These are phyloP conservation scores for Pythium pyrilobum DNA, from an alignment of 352 stramenopile species.

Conservation along the genomic window DNA sequence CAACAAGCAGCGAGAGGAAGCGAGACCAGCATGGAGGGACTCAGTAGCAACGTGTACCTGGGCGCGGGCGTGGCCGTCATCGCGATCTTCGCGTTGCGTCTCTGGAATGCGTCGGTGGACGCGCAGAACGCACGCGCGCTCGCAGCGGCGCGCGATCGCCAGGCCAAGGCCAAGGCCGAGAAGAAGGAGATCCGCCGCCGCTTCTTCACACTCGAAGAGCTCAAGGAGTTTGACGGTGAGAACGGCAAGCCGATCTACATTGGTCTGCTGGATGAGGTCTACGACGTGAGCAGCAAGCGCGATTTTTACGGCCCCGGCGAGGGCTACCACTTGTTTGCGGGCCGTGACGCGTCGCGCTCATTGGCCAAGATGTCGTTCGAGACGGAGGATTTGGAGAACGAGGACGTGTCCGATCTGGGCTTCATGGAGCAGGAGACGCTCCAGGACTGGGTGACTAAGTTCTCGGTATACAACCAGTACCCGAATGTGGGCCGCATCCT, in stretches of 20 bases:
- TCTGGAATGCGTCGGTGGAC: slow-evolving; percentile 60
- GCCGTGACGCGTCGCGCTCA: slow-evolving; percentile 90
- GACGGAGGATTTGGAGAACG: slow-evolving; percentile 86
- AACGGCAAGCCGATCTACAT: slow-evolving; percentile 94
- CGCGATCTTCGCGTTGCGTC: slow-evolving; percentile 45
- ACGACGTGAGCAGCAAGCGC: slow-evolving; percentile 92
- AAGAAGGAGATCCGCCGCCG: slow-evolving; percentile 61
- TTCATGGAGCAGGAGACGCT: slow-evolving; percentile 85
- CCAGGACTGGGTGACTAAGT: slow-evolving; percentile 94
- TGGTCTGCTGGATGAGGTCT: slow-evolving; percentile 93
- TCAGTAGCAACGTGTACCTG: slow-evolving; percentile 52
- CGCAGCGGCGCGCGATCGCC: slow-evolving; percentile 52
- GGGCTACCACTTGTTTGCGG: slow-evolving; percentile 95
- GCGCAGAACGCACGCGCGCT: slow-evolving; percentile 58
- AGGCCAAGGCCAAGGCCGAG: slow-evolving; percentile 60
- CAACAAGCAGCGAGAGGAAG: too few species aligned
- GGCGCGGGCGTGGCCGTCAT: slow-evolving; percentile 46
- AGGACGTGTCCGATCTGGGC: slow-evolving; percentile 65
- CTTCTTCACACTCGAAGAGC: slow-evolving; percentile 92
- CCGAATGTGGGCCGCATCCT: slow-evolving; percentile 92
- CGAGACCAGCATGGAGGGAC: slow-evolving; percentile 39
- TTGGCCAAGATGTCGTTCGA: slow-evolving; percentile 97
- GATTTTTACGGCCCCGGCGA: slow-evolving; percentile 96
- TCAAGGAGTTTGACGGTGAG: slow-evolving; percentile 90
- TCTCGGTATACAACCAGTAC: slow-evolving; percentile 95